Conservation (phyloP, 2,329 filamentous ascomycete genomes). For the Fusarium nanum region DNA sequence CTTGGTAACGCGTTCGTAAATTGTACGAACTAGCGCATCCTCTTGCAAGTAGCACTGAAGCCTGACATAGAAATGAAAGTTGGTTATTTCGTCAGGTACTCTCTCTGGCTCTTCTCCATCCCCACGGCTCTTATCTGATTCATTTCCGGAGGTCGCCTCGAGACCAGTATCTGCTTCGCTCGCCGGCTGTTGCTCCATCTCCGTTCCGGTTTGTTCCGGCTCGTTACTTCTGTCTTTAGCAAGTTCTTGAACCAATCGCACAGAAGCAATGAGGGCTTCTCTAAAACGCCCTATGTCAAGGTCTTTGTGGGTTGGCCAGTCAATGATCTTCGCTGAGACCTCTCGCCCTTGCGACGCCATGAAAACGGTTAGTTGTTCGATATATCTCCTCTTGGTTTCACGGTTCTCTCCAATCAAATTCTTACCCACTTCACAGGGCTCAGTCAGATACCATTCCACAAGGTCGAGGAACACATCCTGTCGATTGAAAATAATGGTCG, state of each 20-base stretch:
- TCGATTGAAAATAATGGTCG: background rate
- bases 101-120: too few species aligned
- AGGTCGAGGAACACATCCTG: background rate
- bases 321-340: background rate
- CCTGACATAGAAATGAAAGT: accelerated
- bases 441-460: background rate
- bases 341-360: background rate
- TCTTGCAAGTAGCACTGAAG: too few species aligned
- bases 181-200: too few species aligned
- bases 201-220: too few species aligned
- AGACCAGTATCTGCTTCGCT: too few species aligned
- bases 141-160: too few species aligned
- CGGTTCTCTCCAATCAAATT: background rate
- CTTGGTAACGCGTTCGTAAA: too few species aligned
- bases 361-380: background rate
- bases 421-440: background rate
- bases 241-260: background rate
- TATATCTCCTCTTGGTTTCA: background rate
- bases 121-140: too few species aligned
- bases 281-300: background rate
- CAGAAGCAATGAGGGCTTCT: background rate
- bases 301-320: background rate
- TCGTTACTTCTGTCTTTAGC: too few species aligned
- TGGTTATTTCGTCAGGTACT: too few species aligned
- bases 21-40: accelerated